Evolutionary conservation across 164 flowering plant species (phyloP), one percentile per base, ranked within the genome.

Genomic region (Nelumbo lutea): DNA sequence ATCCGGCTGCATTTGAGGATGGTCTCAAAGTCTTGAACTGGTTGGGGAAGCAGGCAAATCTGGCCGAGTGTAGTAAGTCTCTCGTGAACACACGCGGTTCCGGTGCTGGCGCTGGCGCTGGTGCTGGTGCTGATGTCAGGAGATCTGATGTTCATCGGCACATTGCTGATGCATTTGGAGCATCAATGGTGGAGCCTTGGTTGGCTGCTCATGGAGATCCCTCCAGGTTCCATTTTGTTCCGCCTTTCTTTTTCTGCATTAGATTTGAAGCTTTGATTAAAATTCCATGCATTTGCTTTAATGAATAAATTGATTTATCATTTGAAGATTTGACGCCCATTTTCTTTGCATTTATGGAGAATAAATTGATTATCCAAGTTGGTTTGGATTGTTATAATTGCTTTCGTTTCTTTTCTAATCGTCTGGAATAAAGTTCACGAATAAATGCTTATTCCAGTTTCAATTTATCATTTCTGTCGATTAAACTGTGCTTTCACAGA

Each of bases 131-230:
- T 4, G 91, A 87, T 72, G 59, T 67, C 58, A 85, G 81, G 85
- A 90, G 80, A 61, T 74, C 83, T 0, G 94, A 93, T 70, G 77
- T 46, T 44, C 82, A 75, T 67, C 55, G 89, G 74, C 89, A 86
- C 65, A 77, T 90, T 58, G 86, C 82, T 0, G 98, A 96, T 78
- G 74, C 88, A 0, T 93, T 96, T 69, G 99, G 99, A 42, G 87
- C 96, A 0, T 93, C 98, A 0, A 81, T 93, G 96, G 93, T 96
- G 41, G 99, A 96, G 78, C 98, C 99, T 2, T 96, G 99, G 99
- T 73, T 96, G 78, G 98, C 99, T 68, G 90, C 93, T 61, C 99
- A 96, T 83, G 99, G 90, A 6, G 96, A 96, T 84, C 98, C 97
- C 2, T 81, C 98, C 48, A 96, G 99, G 99, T 93, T 50, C 42